These are phyloP conservation scores for Euclidium syriacum DNA, from an alignment of 345 rosid species.

Conservation along the genomic window DNA sequence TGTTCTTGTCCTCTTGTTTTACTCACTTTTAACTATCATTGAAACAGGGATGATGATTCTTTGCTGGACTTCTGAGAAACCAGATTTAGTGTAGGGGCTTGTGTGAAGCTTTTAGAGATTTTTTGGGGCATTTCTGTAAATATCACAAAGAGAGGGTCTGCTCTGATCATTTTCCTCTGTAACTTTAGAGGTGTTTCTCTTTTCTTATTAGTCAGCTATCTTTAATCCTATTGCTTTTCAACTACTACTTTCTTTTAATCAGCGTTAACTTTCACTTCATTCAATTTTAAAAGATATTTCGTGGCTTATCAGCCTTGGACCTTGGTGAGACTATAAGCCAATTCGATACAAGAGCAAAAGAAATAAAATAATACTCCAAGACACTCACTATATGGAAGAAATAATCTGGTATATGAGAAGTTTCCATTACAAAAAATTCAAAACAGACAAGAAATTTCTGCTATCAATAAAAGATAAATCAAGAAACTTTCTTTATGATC, in stretches of 20 bases:
- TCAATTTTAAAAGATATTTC: too few relatives aligned
- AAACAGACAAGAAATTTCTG: too few relatives aligned
- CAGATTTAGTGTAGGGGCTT: not conserved
- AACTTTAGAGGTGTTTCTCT: not conserved
- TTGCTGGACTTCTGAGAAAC: not conserved
- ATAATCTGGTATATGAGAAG: not conserved
- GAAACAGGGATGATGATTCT: slow-evolving; percentile 23
- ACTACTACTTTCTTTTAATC: too few relatives aligned
- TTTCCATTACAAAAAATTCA: too few relatives aligned
- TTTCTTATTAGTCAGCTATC: not conserved
- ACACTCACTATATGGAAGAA: too few relatives aligned
- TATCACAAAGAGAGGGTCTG: slow-evolving; percentile 1
- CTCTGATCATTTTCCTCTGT: not conserved
- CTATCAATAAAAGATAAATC: too few relatives aligned
- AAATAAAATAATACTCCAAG: too few relatives aligned
- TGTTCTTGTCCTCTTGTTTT: slow-evolving; percentile 1
- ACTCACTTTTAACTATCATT: slow-evolving; percentile 12
- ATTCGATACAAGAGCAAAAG: too few relatives aligned
- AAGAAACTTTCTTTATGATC: too few relatives aligned
- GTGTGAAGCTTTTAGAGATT: not conserved
- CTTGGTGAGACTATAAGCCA: too few relatives aligned
- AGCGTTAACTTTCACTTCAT: too few relatives aligned
- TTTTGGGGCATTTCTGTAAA: slow-evolving; percentile 2
- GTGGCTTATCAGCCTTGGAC: too few relatives aligned
- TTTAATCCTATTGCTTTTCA: not conserved